phyloP scores from a whole-genome alignment of 2,329 filamentous ascomycete genomes.

The Aspergillus flavus region DNA sequence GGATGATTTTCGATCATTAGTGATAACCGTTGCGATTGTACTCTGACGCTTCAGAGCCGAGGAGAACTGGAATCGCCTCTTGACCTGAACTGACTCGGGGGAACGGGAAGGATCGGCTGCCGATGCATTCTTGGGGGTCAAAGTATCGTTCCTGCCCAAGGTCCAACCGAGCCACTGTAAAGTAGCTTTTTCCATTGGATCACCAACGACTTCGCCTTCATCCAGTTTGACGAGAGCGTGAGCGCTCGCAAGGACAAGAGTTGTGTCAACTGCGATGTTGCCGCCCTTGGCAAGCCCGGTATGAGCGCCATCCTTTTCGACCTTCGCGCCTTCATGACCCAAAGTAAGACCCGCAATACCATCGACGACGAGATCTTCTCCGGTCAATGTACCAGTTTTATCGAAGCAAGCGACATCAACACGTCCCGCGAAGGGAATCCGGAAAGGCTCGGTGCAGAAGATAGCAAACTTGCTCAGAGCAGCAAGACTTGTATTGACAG shows the following conservation, averaged over 20 bases:
- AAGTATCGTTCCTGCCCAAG: slow-evolving; percentile 83
- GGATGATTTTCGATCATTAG: slow-evolving; percentile 70
- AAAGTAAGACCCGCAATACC: slow-evolving; percentile 89
- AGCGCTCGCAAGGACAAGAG: slow-evolving; percentile 88
- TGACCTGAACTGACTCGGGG: slow-evolving; percentile 83
- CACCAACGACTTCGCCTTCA: slow-evolving; percentile 94
- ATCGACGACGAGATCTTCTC: slow-evolving; percentile 94
- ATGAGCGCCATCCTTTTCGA: slow-evolving; percentile 79
- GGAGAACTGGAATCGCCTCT: slow-evolving; percentile 97
- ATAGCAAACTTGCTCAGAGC: slow-evolving; percentile 94
- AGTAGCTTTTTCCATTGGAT: slow-evolving; percentile 99
- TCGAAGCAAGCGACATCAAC: slow-evolving; percentile 98
- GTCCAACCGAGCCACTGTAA: slow-evolving; percentile 86
- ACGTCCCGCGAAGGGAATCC: slow-evolving; percentile 92
- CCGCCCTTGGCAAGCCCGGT: slow-evolving; percentile 73
- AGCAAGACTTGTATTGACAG: slow-evolving; percentile 95
- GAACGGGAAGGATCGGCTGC: slow-evolving; percentile 46
- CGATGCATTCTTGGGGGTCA: slow-evolving; percentile 64
- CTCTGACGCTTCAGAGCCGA: slow-evolving; percentile 95
- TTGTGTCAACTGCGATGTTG: slow-evolving; percentile 76
- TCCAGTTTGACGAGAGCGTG: slow-evolving; percentile 95
- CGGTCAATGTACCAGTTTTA: slow-evolving; percentile 95
- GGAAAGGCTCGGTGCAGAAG: slow-evolving; percentile 98
- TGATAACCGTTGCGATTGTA: slow-evolving; percentile 81
- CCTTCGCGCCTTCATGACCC: slow-evolving; percentile 65